Percentiles rank a stretch among this genome's conserved stretches.
Conservation (phyloP, 192 early-diverging fungal genomes). For the Coemansia sp. region DNA sequence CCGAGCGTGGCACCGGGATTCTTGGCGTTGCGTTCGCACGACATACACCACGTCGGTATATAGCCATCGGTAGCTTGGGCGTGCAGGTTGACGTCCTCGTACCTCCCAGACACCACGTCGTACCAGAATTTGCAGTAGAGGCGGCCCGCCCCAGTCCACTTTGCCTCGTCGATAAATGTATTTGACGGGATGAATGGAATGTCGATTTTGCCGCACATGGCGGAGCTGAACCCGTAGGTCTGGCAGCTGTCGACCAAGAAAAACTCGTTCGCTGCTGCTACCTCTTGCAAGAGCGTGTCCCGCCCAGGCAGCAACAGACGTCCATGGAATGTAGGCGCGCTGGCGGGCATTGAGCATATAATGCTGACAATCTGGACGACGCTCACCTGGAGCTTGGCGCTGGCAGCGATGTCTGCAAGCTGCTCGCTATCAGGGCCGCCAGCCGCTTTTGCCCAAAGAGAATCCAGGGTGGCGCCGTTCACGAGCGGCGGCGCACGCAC, state of each 20-base stretch:
- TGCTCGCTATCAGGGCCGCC: conserved; percentile 2
- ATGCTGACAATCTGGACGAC: conserved; percentile 32
- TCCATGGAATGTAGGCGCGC: conserved; percentile 40
- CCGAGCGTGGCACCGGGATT: conserved; percentile 18
- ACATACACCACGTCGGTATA: conserved; percentile 31
- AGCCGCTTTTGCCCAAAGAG: conserved; percentile 20
- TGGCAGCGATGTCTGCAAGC: neutral
- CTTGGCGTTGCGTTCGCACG: conserved; percentile 28
- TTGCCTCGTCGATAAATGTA: conserved; percentile 26
- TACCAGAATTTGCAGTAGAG: conserved; percentile 64
- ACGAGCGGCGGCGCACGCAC: conserved; percentile 14
- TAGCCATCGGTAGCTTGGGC: conserved; percentile 5
- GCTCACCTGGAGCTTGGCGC: neutral
- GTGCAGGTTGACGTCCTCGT: conserved; percentile 58
- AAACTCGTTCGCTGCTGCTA: conserved; percentile 59
- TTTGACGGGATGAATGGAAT: conserved; percentile 35
- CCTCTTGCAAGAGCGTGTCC: conserved; percentile 61
- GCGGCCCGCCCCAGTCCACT: conserved; percentile 23
- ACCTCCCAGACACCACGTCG: conserved; percentile 55
- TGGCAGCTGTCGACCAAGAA: conserved; percentile 61
- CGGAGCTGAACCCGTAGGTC: conserved; percentile 37
- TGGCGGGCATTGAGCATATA: conserved; percentile 15
- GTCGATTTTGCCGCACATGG: conserved; percentile 56
- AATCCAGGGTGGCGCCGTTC: conserved; percentile 16
- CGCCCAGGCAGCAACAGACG: conserved; percentile 58